Evolutionary conservation across 768 basidiomycete species (phyloP), one percentile per base, ranked within the genome.

Genomic region (Tubosaeta brunneosetosa): DNA sequence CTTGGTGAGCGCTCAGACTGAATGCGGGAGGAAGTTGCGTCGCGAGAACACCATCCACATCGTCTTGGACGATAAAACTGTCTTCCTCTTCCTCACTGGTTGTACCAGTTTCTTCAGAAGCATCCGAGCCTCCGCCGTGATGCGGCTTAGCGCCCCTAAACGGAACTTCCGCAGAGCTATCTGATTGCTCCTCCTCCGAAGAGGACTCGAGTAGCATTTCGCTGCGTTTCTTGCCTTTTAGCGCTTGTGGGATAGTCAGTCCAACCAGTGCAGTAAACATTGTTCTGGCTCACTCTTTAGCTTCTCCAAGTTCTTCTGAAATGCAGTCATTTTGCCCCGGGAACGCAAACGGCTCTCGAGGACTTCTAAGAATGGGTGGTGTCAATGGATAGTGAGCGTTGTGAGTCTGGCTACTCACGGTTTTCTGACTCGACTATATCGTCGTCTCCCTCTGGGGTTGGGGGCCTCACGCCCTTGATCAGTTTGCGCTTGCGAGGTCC

Each of bases 1-100:
- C 86, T 63, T 91, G 83, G 64, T 87, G 85, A 2, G 84, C 76
- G 50, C 79, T 79, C 83, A 88, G 84, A 67, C 89, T 92, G 71
- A 91, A 95, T 60, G 86, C 81, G 47, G 76, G 74, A 9, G 90
- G 91, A n/a, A 91, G 74, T 33, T 76, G 68, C 17, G 78, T 67
- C 4, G 65, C 61, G 0, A 62, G 71, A 25, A 53, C 66, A 8
- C 65, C 74, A 22, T 67, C 61, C 45, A 66, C 66, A 53, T 85
- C 83, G 55, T 91, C 87, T 34, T 89, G 82, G 31, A 90, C 84
- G 55, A 89, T 88, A 32, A 70, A 73, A 50, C 68, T 69, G 0
- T 73, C 67, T 8, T 71, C 68, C 1, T 58, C 61, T 2, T 60
- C 57, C 37, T 63, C 59, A n/a, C 32, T 25, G 41, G 36, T 55